Evolutionary conservation across 768 basidiomycete genomes (phyloP).

Genomic region (Astraeus odoratus): DNA sequence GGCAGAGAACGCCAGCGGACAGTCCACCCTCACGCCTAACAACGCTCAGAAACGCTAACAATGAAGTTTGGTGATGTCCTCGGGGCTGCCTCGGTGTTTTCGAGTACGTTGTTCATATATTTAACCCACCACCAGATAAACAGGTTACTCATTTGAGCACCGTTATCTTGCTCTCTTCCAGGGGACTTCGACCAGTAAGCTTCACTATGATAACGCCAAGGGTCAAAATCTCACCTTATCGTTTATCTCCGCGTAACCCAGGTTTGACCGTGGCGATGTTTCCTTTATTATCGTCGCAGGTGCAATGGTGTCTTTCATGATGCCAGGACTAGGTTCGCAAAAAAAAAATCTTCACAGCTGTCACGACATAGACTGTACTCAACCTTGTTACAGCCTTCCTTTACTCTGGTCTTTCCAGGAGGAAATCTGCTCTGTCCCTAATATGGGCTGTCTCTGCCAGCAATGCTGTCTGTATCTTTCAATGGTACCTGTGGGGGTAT

Average conservation of each 20-base stretch:
- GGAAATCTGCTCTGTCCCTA: constrained; percentile 66
- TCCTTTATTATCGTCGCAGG: constrained; percentile 64
- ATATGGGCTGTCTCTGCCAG: constrained; percentile 69
- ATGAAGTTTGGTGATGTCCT: constrained; percentile 9
- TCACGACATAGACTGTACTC: constrained; percentile 2
- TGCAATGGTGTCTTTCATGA: constrained; percentile 71
- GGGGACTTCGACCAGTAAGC: constrained; percentile 25
- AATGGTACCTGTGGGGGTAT: constrained; percentile 84
- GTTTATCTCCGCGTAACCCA: constrained; percentile 19
- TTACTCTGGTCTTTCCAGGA: constrained; percentile 64
- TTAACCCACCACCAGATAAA: constrained; percentile 2
- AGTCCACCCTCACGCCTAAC: background rate
- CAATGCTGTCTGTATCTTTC: constrained; percentile 71
- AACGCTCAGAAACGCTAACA: background rate
- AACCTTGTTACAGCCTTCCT: constrained; percentile 45
- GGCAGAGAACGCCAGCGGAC: background rate
- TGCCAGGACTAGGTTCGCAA: constrained; percentile 59
- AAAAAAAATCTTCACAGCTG: background rate
- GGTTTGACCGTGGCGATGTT: constrained; percentile 67
- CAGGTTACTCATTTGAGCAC: constrained; percentile 1
- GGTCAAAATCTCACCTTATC: background rate
- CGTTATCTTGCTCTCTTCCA: constrained; percentile 10
- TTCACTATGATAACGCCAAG: constrained; percentile 2
- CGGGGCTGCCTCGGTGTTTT: background rate
- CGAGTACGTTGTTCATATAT: constrained; percentile 13